A percentile compares a stretch with the other conserved stretches of the same genome.
phyloP scores from a whole-genome alignment of 495 filamentous ascomycete species.

The Aspergillus kassunensis region DNA sequence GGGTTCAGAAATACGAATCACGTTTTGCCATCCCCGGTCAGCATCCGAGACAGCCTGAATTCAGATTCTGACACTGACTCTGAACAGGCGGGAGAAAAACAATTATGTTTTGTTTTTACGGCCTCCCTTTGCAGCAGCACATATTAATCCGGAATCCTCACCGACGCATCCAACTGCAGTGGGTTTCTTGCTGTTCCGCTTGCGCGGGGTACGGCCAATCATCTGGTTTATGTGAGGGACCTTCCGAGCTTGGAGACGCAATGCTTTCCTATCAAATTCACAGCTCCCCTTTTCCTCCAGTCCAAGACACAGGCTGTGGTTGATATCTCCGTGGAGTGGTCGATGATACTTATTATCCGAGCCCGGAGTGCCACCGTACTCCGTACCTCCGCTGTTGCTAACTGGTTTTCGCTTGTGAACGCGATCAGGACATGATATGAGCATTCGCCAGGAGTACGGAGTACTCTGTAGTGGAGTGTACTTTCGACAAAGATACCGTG shows the following conservation, averaged over 20 bases:
- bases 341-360: no score
- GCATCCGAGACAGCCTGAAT: no score
- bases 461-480: background rate
- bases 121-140: background rate
- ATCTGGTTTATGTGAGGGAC: constrained; percentile 18
- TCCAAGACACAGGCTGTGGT: background rate
- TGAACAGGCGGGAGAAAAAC: background rate
- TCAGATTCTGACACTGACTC: no score
- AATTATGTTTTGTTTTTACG: background rate
- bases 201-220: constrained; percentile 40
- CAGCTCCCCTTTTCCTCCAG: background rate
- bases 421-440: no score
- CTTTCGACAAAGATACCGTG: background rate
- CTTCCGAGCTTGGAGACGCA: constrained; percentile 33
- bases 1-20: background rate
- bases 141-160: no score
- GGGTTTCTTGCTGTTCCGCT: constrained; percentile 24
- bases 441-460: no score
- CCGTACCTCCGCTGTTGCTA: background rate
- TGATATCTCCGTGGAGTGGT: no score
- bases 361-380: background rate
- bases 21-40: no score
- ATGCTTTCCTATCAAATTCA: constrained; percentile 18
- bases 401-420: background rate
- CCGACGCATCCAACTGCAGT: constrained; percentile 13